Base-by-base conservation (phyloP, 2,329 filamentous ascomycete species). In the Aspergillus fijiensis region DNA sequence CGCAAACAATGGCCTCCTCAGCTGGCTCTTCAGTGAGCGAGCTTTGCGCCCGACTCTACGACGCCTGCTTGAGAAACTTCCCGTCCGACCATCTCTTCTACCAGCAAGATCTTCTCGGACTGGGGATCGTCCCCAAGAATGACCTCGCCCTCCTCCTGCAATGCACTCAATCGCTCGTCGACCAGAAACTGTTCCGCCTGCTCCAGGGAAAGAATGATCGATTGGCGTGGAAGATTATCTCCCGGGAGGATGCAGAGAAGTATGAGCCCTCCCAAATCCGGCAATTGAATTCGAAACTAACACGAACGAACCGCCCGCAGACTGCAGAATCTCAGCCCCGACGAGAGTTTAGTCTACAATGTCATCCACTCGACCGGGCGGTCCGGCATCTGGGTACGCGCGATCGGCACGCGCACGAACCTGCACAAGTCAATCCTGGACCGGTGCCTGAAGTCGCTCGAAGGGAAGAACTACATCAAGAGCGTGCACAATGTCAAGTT, bases 401-500 rank as follows among this genome's bases (percentile, higher is more conserved):
- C 87, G 14, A 88, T 99, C 68, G 91, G 93, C 74, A 84, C 83
- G 67, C 87, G 88, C 62, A 88, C 92, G 59, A 90, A 91, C 76
- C 85, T 96, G 74, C 91, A 96, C 79, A 91, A 94, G 70, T 89
- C 89, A 53, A 86, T 90, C 42, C 84, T 98, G 69, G 90, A 90
- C 68, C 89, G 89, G 69, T 88, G 88, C 29, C 83, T 98, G 67
- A 96, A 96, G 79, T 87, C 88, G 63, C 87, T 99, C 63, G 90
- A 96, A 75, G 80, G 83, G 45, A 93, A 92, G 74, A 87, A 87
- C 39, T 87, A 96, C 73, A 92, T 99, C 75, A 90, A 90, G 70
- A 87, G 88, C 60, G 92, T 98, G 79, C 95, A 94, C 79, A 95
- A 89, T 75, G 92, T 96, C 77, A 92, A 96, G 78, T 89, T 90